Conservation (phyloP, 176 grass and related monocot species). For the Zea luxurians region DNA sequence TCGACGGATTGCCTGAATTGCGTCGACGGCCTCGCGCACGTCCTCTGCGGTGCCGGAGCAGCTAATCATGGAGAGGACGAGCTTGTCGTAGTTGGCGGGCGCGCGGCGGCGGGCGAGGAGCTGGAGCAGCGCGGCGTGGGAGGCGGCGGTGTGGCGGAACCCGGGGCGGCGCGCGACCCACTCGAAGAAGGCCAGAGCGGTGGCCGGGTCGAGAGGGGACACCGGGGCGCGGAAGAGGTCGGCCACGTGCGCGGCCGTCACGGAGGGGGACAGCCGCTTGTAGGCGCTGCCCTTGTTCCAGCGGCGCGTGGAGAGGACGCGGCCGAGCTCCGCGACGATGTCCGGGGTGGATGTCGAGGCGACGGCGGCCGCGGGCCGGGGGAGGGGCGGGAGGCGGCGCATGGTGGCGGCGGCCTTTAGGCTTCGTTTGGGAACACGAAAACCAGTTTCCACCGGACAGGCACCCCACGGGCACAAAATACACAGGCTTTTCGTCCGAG, state of each 20-base stretch:
- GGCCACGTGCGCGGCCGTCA: conserved; percentile 61
- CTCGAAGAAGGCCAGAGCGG: conserved; percentile 70
- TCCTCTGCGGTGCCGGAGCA: too few relatives aligned
- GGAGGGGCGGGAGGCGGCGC: too few relatives aligned
- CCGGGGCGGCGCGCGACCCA: conserved; percentile 55
- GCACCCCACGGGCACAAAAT: too few relatives aligned
- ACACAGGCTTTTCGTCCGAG: too few relatives aligned
- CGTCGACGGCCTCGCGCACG: too few relatives aligned
- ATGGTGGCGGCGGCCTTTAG: too few relatives aligned
- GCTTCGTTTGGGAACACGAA: too few relatives aligned
- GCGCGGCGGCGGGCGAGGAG: conserved; percentile 46
- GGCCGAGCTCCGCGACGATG: conserved; percentile 48
- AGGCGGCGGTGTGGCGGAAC: conserved; percentile 64
- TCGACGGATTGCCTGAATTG: too few relatives aligned
- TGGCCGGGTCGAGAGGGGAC: conserved; percentile 41
- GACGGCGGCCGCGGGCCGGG: too few relatives aligned
- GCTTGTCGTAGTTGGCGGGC: too few relatives aligned
- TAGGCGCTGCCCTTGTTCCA: conserved; percentile 56
- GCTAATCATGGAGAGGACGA: too few relatives aligned
- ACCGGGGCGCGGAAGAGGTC: conserved; percentile 41
- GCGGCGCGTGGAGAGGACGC: conserved; percentile 53
- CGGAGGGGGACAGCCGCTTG: conserved; percentile 49
- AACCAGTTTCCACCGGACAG: too few relatives aligned
- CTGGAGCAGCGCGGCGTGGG: conserved; percentile 68
- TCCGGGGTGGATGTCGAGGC: conserved; percentile 32